These are phyloP conservation scores for Ceratocystis colombiana DNA, from an alignment of 2,329 filamentous ascomycete genomes.

Conservation along the genomic window DNA sequence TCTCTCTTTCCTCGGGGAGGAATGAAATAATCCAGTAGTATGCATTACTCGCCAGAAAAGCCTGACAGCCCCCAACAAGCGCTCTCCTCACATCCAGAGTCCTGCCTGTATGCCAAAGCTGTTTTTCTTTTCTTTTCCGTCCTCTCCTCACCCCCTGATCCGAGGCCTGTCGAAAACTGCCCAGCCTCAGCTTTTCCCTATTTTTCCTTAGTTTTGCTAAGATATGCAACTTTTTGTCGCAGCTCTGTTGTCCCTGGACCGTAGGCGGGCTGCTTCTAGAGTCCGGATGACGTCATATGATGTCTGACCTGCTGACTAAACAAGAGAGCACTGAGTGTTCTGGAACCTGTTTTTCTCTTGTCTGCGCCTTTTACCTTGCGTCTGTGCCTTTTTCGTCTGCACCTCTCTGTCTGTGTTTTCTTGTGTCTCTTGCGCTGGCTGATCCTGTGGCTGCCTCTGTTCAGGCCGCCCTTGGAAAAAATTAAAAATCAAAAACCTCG, in stretches of 20 bases:
- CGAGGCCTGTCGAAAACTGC: neutral
- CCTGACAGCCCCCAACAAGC: too few relatives aligned
- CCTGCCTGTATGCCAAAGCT: too few relatives aligned
- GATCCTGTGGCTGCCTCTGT: too few relatives aligned
- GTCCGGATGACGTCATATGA: slow-evolving; percentile 12
- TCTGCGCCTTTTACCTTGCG: neutral
- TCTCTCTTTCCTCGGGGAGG: too few relatives aligned
- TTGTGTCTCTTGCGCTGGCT: neutral
- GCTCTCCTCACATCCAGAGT: too few relatives aligned
- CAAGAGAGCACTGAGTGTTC: neutral
- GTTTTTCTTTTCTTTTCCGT: neutral
- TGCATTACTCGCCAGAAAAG: too few relatives aligned
- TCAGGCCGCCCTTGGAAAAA: too few relatives aligned
- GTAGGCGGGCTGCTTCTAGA: neutral
- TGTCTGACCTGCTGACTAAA: neutral
- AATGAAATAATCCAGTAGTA: too few relatives aligned
- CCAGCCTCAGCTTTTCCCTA: too few relatives aligned
- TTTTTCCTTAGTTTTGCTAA: too few relatives aligned
- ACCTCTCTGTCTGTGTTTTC: neutral
- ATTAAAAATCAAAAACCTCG: too few relatives aligned
- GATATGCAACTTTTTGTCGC: neutral
- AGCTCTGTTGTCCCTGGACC: neutral
- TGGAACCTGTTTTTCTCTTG: neutral
- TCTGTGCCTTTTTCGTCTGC: neutral
- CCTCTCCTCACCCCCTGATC: neutral